Evolutionary conservation across 306 rosid genomes (phyloP), one percentile per base, ranked within the genome.

Genomic region (Gastrolobium bilobum): DNA sequence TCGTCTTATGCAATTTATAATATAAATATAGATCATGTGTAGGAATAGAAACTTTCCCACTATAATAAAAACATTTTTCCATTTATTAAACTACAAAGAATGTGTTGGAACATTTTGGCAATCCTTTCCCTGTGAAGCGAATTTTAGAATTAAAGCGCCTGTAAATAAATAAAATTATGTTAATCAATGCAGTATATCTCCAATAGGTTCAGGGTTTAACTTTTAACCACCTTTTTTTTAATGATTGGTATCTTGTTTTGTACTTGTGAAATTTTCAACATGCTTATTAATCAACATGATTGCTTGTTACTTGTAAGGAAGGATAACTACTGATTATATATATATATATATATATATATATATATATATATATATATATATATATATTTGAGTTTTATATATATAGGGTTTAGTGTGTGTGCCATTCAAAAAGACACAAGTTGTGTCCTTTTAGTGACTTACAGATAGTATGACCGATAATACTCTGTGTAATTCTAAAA

Each of bases 241-340:
- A 58, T 71, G 52, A 71, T 59, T 53, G 73, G 73, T 56, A 26
- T 53, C 11, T 66, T 52, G 29, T 69, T 72, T 2, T 8, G 10
- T 62, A 47, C 61, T 56, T 3, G 37, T 37, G 42, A 67, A 61
- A 46, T 70, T 70, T 75, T 81, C 73, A 58, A 72, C 71, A 39
- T 65, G 58, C 72, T 26, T 20, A 48, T 60, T 53, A 78, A 63
- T 80, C 76, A 76, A 74, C 73, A 35, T 68, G 54, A 30, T 58
- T 14, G 15, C 2, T 26, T 13, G 66, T 68, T 39, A 31, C 47
- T 56, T 52, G 30, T 42, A 67, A 39, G 53, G 30, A 54, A 78
- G 54, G 38, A 31, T 61, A 64, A 11, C 57, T 60, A 20, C n/a
- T n/a, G 79, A 57, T 56, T n/a, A 74, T 73, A 75, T 58, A 53